A percentile compares a stretch with the other conserved stretches of the same genome.
These are phyloP conservation scores for Penicillium sp. DNA, from an alignment of 2,329 filamentous ascomycete species.

Conservation along the genomic window DNA sequence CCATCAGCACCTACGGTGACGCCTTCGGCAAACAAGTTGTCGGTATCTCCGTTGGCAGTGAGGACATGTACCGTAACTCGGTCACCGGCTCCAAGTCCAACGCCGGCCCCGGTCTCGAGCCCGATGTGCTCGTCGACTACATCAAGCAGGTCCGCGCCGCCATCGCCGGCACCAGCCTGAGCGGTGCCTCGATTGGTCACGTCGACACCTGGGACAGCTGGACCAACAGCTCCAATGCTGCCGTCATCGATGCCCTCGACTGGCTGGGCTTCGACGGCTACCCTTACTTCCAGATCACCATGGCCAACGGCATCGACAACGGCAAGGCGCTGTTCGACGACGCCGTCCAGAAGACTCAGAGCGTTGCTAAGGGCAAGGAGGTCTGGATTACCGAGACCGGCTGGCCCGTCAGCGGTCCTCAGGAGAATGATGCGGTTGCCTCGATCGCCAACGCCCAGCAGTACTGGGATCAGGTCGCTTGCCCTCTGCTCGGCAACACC, in stretches of 20 bases:
- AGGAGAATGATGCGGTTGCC: constrained; percentile 58
- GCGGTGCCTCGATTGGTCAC: constrained; percentile 62
- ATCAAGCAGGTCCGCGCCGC: constrained; percentile 62
- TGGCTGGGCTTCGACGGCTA: constrained; percentile 82
- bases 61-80: constrained; percentile 79
- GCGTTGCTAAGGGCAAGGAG: constrained; percentile 59
- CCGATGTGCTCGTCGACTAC: constrained; percentile 60
- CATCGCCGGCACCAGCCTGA: constrained; percentile 56
- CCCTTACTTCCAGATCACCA: constrained; percentile 71
- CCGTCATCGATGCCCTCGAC: constrained; percentile 65
- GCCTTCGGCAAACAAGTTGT: constrained; percentile 56
- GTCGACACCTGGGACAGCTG: constrained; percentile 86
- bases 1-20: constrained; percentile 63
- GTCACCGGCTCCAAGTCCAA: constrained; percentile 61
- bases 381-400: constrained; percentile 88
- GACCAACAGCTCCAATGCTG: constrained; percentile 66
- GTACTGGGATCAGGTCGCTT: constrained; percentile 78
- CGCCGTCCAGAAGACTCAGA: constrained; percentile 57
- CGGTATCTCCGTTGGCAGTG: constrained; percentile 79
- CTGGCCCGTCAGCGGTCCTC: constrained; percentile 69
- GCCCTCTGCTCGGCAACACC: constrained; percentile 47
- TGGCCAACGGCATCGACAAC: constrained; percentile 60
- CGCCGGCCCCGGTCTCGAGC: constrained; percentile 58
- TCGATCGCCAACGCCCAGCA: constrained; percentile 63
- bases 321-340: constrained; percentile 63